Evolutionary conservation across 345 rosid genomes (phyloP).

Genomic region (Salix udensis): DNA sequence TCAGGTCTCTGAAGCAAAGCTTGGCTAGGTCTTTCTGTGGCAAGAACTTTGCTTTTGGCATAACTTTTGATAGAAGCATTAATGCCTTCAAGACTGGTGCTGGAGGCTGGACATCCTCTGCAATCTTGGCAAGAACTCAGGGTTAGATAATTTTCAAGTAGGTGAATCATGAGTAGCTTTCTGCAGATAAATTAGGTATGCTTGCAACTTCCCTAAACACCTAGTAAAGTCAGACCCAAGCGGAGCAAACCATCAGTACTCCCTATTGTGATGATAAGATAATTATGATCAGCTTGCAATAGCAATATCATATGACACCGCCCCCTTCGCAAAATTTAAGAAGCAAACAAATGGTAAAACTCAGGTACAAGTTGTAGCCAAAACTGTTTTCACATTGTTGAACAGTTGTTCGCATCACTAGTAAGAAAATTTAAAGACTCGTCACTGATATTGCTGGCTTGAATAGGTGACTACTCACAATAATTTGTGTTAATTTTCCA

Average conservation of each 20-base stretch:
- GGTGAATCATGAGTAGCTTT: slow-evolving; percentile 1
- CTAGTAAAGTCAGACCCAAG: background rate
- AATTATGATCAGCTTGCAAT: background rate
- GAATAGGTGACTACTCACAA: too few relatives aligned
- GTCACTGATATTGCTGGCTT: too few relatives aligned
- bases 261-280: background rate
- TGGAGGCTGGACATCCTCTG: slow-evolving; percentile 74
- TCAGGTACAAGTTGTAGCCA: background rate
- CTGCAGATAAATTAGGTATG: background rate
- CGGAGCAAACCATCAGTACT: background rate
- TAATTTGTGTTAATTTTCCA: background rate
- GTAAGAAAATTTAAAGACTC: background rate
- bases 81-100: slow-evolving; percentile 49
- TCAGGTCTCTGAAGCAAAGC: slow-evolving; percentile 63
- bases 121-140: slow-evolving; percentile 53
- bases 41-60: slow-evolving; percentile 86
- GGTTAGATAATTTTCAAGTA: slow-evolving; percentile 31
- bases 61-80: slow-evolving; percentile 44
- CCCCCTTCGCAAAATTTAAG: background rate
- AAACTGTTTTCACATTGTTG: background rate
- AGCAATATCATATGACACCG: background rate
- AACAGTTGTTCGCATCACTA: too few relatives aligned
- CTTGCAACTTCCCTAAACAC: background rate
- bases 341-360: background rate
- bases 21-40: slow-evolving; percentile 65